phyloP scores from a whole-genome alignment of 2,329 filamentous ascomycete species.

The Sclerotinia nivalis region DNA sequence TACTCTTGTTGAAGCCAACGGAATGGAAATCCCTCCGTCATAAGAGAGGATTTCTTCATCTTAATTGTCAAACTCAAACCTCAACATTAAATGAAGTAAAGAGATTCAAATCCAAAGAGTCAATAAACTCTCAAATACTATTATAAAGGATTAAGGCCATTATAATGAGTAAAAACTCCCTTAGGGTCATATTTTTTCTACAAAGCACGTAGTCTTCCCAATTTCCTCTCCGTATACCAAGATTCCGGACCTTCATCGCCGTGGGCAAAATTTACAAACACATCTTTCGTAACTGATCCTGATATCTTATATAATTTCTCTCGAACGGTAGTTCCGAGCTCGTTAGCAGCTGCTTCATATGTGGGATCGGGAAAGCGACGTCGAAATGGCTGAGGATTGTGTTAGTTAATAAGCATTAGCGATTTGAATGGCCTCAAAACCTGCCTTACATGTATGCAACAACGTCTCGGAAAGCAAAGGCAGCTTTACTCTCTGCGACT shows the following conservation, averaged over 20 bases:
- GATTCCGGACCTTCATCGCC: neutral
- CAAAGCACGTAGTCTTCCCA: neutral
- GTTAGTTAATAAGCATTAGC: neutral
- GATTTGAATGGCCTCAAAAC: too few relatives aligned
- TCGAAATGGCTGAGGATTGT: neutral
- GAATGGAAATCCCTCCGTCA: neutral
- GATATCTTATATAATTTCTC: neutral
- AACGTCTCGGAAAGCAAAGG: constrained; percentile 3
- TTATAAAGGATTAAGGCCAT: neutral
- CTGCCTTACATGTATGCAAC: constrained; percentile 1
- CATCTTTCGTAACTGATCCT: neutral
- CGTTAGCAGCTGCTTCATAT: neutral
- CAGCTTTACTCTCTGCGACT: neutral
- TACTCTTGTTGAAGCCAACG: neutral
- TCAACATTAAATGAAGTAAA: too few relatives aligned
- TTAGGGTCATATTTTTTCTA: neutral
- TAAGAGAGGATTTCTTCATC: neutral
- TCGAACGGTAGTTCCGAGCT: neutral
- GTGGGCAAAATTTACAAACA: neutral
- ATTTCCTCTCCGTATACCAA: neutral
- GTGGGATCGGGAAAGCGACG: neutral
- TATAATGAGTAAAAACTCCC: neutral
- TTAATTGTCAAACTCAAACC: neutral
- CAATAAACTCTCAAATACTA: too few relatives aligned
- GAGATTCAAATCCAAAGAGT: neutral